Evolutionary conservation across 306 rosid species (phyloP).

Genomic region (Cucurbita ficifolia): DNA sequence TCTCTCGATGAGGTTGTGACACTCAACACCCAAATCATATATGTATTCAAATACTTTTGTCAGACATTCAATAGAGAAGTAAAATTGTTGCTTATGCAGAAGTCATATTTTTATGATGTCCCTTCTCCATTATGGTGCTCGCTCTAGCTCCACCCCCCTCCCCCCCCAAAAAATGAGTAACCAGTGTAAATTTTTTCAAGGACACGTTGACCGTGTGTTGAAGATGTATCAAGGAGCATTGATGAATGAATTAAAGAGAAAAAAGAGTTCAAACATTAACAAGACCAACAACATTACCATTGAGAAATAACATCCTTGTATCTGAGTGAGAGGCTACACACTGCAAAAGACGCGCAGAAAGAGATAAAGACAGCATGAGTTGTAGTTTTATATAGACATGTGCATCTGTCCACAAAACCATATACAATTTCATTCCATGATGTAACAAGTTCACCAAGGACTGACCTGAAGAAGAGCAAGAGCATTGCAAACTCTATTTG

Average conservation of each 20-base stretch:
- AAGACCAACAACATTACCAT: conserved; percentile 41
- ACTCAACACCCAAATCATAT: neutral
- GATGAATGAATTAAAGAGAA: neutral
- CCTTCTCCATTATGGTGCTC: neutral
- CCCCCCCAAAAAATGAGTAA: neutral
- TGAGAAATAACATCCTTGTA: conserved; percentile 62
- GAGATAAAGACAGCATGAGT: conserved; percentile 5
- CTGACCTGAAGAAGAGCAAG: conserved; percentile 82
- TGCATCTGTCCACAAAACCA: neutral
- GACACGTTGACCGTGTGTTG: neutral
- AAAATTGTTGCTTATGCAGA: neutral
- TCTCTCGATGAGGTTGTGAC: too few species aligned
- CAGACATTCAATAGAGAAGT: neutral
- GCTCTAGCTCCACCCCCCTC: too few species aligned
- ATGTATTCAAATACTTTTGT: neutral
- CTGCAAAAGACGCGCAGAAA: conserved; percentile 23
- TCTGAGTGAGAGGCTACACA: conserved; percentile 82
- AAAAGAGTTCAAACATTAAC: conserved; percentile 10
- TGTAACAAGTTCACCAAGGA: neutral
- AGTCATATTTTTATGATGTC: neutral
- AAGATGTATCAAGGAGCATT: neutral
- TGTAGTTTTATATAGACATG: neutral
- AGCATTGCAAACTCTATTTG: conserved; percentile 82
- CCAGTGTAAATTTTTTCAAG: neutral
- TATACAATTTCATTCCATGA: neutral